These are phyloP conservation scores for Dactylellina parvicollis DNA, from an alignment of 2,329 filamentous ascomycete species.

Conservation along the genomic window DNA sequence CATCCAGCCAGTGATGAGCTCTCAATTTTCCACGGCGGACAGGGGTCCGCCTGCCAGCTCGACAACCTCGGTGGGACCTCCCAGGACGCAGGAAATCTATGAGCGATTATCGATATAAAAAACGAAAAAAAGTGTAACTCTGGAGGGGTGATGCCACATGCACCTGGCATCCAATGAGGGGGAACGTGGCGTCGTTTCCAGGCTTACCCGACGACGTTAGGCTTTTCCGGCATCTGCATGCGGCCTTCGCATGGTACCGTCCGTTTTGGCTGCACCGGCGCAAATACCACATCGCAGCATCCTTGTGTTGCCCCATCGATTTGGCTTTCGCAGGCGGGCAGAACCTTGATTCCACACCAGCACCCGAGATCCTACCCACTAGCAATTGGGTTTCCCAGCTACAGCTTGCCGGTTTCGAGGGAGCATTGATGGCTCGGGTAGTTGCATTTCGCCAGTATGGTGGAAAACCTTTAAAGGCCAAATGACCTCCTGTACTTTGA, in stretches of 20 bases:
- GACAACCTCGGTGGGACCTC: background rate
- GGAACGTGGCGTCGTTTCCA: conserved; percentile 11
- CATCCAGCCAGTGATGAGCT: conserved; percentile 44
- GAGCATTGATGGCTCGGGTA: conserved; percentile 13
- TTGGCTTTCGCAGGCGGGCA: conserved; percentile 49
- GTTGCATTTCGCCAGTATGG: conserved; percentile 26
- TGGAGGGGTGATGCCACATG: too few relatives aligned
- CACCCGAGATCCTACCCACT: conserved; percentile 39
- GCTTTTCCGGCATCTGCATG: conserved; percentile 52
- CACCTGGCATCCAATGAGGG: conserved; percentile 20
- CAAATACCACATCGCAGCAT: conserved; percentile 52
- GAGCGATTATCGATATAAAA: conserved; percentile 28
- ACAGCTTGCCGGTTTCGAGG: conserved; percentile 3
- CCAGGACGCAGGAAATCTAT: conserved; percentile 7
- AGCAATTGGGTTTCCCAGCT: conserved; percentile 35
- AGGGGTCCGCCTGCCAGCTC: conserved; percentile 13
- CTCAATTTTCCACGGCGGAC: conserved; percentile 34
- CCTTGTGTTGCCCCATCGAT: conserved; percentile 32
- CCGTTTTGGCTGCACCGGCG: conserved; percentile 19
- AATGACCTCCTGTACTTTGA: conserved; percentile 16
- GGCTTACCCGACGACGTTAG: conserved; percentile 16
- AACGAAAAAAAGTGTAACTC: conserved; percentile 16
- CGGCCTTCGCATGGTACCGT: conserved; percentile 46
- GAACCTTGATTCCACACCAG: conserved; percentile 44
- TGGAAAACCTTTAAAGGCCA: conserved; percentile 37